Base-by-base conservation (phyloP, 495 filamentous ascomycete species). In the Parachaetomium inaequale region DNA sequence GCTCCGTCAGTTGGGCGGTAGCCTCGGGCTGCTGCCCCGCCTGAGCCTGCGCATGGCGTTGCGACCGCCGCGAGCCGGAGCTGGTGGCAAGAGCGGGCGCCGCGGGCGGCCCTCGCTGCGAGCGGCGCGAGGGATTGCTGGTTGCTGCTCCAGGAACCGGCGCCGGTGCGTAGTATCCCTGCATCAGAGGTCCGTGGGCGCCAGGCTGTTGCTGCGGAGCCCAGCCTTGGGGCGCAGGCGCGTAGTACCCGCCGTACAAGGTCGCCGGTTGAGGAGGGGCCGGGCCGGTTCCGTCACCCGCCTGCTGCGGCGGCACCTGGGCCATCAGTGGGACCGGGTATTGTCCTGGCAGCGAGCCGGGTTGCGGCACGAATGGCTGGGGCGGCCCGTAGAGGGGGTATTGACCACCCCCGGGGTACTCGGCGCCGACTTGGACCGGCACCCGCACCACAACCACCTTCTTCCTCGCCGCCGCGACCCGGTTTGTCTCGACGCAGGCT, bases 401-500 rank as follows among this genome's bases (percentile, higher is more conserved):
- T 14, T 23, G 56, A n/a, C 29, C 55, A 15, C 36, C 36, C 14
- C 36, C 36, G 4, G 61, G 55, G 40, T 47, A 34, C 34, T 31
- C 34, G 0, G 31, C 21, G n/a, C 28, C 43, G 38, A 55, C 53
- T 31, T 1, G 58, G 40, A 36, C 57, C 19, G 32, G 56, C 12
- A 69, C 66, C 12, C 25, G 26, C 40, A 69, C 46, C 32, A 62
- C 49, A 19, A 64, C 52, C 6, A 38, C 51, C 31, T 52, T 58
- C 25, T 25, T 46, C 29, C 25, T 62, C 12, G 64, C 32, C 7
- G 23, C 4, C 55, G 76, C 75, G 36, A 68, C 58, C 49, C 63
- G 67, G 53, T 72, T 58, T 15, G 74, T 77, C 26, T 80, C 77
- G 62, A 77, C 69, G 43, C 79, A 81, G 1, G 76, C 75, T n/a